Base-by-base conservation (phyloP, 345 rosid genomes). In the Gossypium arboreum region DNA sequence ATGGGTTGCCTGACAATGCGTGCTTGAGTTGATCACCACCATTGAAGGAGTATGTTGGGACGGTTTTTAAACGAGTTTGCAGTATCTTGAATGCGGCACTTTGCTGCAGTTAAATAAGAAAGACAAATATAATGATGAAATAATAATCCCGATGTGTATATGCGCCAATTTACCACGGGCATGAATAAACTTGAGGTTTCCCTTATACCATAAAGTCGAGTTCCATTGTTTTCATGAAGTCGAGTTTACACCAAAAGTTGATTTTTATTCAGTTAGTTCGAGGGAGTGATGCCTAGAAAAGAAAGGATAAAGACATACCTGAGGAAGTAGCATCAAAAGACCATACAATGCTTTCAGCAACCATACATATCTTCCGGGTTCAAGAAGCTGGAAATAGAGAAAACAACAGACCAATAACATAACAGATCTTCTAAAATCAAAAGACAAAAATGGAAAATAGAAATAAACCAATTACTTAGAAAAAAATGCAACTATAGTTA, bases 271-370 rank as follows among this genome's bases (percentile, higher is more conserved):
- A 24, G 15, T 59, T 59, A 39, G 64, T 59, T 59, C 7, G 64
- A 25, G 39, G 34, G 62, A 12, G 9, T 59, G n/a, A 45, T 13
- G 34, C 18, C 12, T 8, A 15, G 13, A 56, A 57, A 62, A 27
- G 25, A 17, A 54, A 9, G 55, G 15, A 66, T 16, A 59, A 22
- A 24, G 12, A 18, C 65, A 48, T 77, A 92, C 99, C 98, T 96
- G 99, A 45, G 98, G 99, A 81, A 96, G 99, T 80, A 96, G 82
- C 98, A 96, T 96, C 51, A 93, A 85, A 77, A 96, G 98, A 80
- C 98, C 99, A 83, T 96, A 86, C 77, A 96, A 85, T 68, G 92
- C 92, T 86, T 96, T 92, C 72, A 96, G 81, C 79, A 96, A 88
- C 89, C 94, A 93, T 50, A 82, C 87, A 83, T 87, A 92, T 83